Evolutionary conservation across 1,139 yeast species (phyloP).

Genomic region (Yamadazyma sp.): DNA sequence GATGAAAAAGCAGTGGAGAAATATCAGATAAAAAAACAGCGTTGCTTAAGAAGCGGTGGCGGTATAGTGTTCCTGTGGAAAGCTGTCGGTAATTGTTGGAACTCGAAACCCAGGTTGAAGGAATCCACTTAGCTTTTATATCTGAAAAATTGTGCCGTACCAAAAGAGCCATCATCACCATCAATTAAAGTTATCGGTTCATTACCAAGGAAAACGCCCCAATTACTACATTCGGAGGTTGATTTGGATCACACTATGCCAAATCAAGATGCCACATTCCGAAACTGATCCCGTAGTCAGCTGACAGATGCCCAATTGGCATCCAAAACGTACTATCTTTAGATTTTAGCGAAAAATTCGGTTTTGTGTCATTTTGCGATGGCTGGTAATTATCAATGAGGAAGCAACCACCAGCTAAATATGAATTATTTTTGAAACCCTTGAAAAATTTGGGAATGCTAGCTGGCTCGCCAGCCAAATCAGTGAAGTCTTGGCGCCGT

Average conservation of each 20-base stretch:
- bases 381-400: constrained; percentile 4
- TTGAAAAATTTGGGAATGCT: background rate
- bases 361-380: constrained; percentile 4
- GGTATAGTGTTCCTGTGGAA: too few species aligned
- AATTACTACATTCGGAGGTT: background rate
- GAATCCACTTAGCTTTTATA: too few species aligned
- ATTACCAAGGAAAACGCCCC: background rate
- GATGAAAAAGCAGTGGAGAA: too few species aligned
- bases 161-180: too few species aligned
- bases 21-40: too few species aligned
- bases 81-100: too few species aligned
- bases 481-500: too few species aligned
- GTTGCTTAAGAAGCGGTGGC: too few species aligned
- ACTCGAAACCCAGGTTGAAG: too few species aligned
- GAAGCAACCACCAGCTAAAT: constrained; percentile 1
- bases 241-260: constrained; percentile 1
- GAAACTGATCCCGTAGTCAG: background rate
- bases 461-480: background rate
- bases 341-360: background rate
- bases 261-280: constrained; percentile 1
- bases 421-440: background rate
- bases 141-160: too few species aligned
- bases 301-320: background rate
- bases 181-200: background rate
- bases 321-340: background rate